Evolutionary conservation across 2,329 filamentous ascomycete species (phyloP), one percentile per base, ranked within the genome.

Genomic region (Exophiala sp.): DNA sequence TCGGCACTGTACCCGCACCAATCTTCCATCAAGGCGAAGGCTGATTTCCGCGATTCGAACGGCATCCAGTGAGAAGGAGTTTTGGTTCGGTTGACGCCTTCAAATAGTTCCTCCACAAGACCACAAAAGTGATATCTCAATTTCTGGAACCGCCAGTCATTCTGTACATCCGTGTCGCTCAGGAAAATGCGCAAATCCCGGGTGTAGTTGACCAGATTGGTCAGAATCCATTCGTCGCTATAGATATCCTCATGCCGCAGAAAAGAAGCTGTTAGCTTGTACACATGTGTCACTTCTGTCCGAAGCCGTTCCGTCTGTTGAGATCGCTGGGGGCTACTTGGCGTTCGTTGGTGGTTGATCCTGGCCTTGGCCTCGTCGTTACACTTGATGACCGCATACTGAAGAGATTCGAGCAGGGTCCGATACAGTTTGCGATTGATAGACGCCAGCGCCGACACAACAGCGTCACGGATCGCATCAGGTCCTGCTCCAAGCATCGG

Each of bases 1-100:
- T 96, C 95, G 0, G 90, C 88, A 6, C 90, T 95, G 66, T 94
- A 96, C 2, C 93, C 93, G 65, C 93, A 98, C 94, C 94, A 98
- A 58, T 97, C 91, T 68, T 98, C 93, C 90, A 98, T 97, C 41
- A 98, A 72, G 0, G 90, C 84, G 64, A 98, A 98, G 0, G 91
- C 86, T 3, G 93, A 96, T 65, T 96, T 95, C 34, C 94, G 79
- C 10, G 90, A 88, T 66, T 98, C 93, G 63, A 98, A 98, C 0
- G 93, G 90, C 81, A 98, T 93, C 91, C 93, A 98, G 24, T 88
- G 80, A 3, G 88, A 84, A 1, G 89, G 86, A 53, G 96, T 88
- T 54, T 82, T 83, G 0, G 88, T 88, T 44, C 83, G 80, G 60
- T 91, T 93, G 60, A 96, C 88, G 4, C 88, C 88, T 60, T 95